A percentile compares a stretch with the other conserved stretches of the same genome.
These are phyloP conservation scores for Saccharomycopsis selenospora DNA, from an alignment of 805 yeast species.

Conservation along the genomic window DNA sequence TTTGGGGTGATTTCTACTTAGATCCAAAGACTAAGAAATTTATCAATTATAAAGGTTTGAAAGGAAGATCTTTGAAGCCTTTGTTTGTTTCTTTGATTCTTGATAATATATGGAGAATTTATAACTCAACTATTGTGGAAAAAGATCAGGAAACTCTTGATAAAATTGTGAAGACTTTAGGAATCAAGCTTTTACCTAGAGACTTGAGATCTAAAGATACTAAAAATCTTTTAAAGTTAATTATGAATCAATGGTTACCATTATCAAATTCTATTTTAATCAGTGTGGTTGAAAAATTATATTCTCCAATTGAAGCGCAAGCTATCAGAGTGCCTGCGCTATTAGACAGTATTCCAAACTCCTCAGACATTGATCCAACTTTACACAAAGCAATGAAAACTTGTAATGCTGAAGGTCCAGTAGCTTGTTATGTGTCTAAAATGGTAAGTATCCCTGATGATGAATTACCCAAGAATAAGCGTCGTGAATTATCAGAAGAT, in stretches of 20 bases:
- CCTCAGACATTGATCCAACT: slow-evolving; percentile 38
- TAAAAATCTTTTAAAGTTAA: slow-evolving; percentile 49
- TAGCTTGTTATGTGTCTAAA: slow-evolving; percentile 78
- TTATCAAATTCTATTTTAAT: slow-evolving; percentile 78
- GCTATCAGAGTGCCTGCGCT: slow-evolving; percentile 59
- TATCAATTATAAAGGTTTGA: slow-evolving; percentile 55
- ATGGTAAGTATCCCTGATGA: slow-evolving; percentile 77
- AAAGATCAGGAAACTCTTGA: slow-evolving; percentile 64
- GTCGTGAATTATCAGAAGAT: slow-evolving; percentile 31
- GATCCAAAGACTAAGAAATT: slow-evolving; percentile 89
- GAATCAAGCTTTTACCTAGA: slow-evolving; percentile 61
- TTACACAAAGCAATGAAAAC: slow-evolving; percentile 49
- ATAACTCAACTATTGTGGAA: slow-evolving; percentile 58
- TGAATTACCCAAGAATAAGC: slow-evolving; percentile 57
- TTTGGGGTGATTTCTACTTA: slow-evolving; percentile 91
- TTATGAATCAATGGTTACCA: slow-evolving; percentile 93
- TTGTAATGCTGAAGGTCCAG: slow-evolving; percentile 64
- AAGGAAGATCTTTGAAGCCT: slow-evolving; percentile 61
- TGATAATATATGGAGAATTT: slow-evolving; percentile 89
- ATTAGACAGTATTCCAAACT: slow-evolving; percentile 50
- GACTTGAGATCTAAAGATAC: slow-evolving; percentile 77
- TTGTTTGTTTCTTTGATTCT: slow-evolving; percentile 80
- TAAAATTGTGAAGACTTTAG: slow-evolving; percentile 66
- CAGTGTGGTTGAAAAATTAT: slow-evolving; percentile 76
- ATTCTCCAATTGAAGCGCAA: slow-evolving; percentile 79